Percentiles rank a stretch among this genome's conserved stretches.
Evolutionary conservation across 495 filamentous ascomycete species (phyloP).

Genomic region (Hyaloscypha finlandica): DNA sequence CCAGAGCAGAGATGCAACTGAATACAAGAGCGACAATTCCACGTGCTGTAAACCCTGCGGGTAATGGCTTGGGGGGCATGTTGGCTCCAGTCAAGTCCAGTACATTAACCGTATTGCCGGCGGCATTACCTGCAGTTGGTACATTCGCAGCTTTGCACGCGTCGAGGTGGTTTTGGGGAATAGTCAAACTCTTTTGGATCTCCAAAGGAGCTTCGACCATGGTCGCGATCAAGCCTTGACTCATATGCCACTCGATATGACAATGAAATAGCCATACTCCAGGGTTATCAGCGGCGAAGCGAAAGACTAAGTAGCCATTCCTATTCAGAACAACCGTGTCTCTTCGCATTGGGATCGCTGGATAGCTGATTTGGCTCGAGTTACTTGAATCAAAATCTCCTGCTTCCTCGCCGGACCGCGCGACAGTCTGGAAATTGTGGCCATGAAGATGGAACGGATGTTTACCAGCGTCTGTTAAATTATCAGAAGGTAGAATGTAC

Average conservation of each 20-base stretch:
- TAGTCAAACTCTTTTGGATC: slow-evolving; percentile 44
- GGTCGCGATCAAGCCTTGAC: slow-evolving; percentile 66
- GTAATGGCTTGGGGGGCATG: slow-evolving; percentile 54
- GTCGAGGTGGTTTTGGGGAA: slow-evolving; percentile 62
- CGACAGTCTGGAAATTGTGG: slow-evolving; percentile 74
- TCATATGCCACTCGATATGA: slow-evolving; percentile 80
- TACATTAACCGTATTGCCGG: slow-evolving; percentile 55
- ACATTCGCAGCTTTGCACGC: slow-evolving; percentile 53
- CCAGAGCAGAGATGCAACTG: slow-evolving; percentile 66
- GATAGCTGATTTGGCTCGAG: slow-evolving; percentile 34
- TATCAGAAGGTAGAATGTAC: slow-evolving; percentile 20
- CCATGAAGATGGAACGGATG: slow-evolving; percentile 63
- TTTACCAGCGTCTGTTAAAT: slow-evolving; percentile 31
- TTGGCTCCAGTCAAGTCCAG: slow-evolving; percentile 68
- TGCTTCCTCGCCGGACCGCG: slow-evolving; percentile 43
- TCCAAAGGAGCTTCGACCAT: slow-evolving; percentile 62
- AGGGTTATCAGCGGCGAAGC: slow-evolving; percentile 66
- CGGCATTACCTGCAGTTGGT: slow-evolving; percentile 67
- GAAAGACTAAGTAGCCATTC: slow-evolving; percentile 56
- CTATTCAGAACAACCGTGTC: slow-evolving; percentile 57
- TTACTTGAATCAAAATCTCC: slow-evolving; percentile 41
- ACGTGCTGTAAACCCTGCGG: slow-evolving; percentile 68
- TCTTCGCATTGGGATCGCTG: slow-evolving; percentile 49
- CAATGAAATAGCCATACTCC: slow-evolving; percentile 79
- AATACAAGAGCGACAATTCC: slow-evolving; percentile 77